Conservation (phyloP, 192 early-diverging fungal genomes). For the Backusella australiensis region DNA sequence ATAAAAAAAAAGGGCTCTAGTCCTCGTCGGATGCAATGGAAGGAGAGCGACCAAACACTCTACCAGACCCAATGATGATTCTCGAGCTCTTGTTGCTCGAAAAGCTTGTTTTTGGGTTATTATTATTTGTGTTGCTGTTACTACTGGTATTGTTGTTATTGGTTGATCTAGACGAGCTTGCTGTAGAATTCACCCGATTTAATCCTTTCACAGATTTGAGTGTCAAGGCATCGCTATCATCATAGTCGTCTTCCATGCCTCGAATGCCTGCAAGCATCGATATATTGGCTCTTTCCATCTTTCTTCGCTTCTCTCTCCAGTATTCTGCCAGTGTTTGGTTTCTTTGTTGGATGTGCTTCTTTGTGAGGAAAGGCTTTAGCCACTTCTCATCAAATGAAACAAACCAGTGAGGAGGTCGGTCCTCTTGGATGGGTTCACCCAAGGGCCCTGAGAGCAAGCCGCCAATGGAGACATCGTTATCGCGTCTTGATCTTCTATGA, state of each 20-base stretch:
- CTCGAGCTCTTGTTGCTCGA: background rate
- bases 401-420: conserved; percentile 73
- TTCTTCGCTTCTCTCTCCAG: conserved; percentile 32
- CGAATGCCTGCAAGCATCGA: conserved; percentile 28
- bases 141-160: background rate
- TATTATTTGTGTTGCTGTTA: background rate
- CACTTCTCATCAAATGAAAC: conserved; percentile 78
- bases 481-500: background rate
- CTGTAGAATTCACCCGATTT: background rate
- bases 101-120: background rate
- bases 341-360: conserved; percentile 28
- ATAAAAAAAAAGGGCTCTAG: background rate
- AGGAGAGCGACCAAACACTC: conserved; percentile 35
- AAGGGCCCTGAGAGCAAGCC: conserved; percentile 35
- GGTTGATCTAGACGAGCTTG: background rate
- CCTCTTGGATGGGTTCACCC: conserved; percentile 39
- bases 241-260: background rate
- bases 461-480: conserved; percentile 31
- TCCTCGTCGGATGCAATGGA: conserved; percentile 10
- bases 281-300: conserved; percentile 32
- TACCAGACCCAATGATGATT: conserved; percentile 27
- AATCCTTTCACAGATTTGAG: conserved; percentile 18
- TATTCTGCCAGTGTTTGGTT: conserved; percentile 34
- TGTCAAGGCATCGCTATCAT: conserved; percentile 14
- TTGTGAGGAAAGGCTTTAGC: conserved; percentile 79